phyloP scores from a whole-genome alignment of 306 rosid genomes.

The Acacia melanoxylon region DNA sequence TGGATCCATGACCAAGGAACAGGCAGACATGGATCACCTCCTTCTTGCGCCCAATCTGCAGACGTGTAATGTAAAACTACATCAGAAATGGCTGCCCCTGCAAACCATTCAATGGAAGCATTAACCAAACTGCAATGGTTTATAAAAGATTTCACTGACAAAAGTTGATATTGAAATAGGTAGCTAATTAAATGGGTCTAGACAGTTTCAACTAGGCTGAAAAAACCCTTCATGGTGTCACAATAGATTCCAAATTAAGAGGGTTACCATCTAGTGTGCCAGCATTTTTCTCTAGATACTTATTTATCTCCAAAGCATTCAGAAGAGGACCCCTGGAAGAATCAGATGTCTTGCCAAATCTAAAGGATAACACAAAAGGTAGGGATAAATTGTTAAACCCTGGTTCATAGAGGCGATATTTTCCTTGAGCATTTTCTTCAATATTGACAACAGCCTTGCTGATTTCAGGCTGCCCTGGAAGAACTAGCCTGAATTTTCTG shows the following conservation, averaged over 20 bases:
- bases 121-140: conserved; percentile 22
- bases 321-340: conserved; percentile 86
- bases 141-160: conserved; percentile 7
- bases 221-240: conserved; percentile 8
- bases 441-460: conserved; percentile 86
- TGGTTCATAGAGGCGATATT: conserved; percentile 88
- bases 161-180: conserved; percentile 1
- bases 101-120: conserved; percentile 41
- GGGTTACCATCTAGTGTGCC: conserved; percentile 85
- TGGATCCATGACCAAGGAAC: conserved; percentile 97
- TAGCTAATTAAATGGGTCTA: conserved; percentile 1
- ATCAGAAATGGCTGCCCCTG: conserved; percentile 63
- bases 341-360: conserved; percentile 77
- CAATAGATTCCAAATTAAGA: conserved; percentile 13
- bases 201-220: conserved; percentile 19
- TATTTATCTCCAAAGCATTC: conserved; percentile 93
- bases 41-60: conserved; percentile 69
- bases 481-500: conserved; percentile 86
- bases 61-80: conserved; percentile 58
- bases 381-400: conserved; percentile 74
- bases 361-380: conserved; percentile 80
- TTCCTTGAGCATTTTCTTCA: conserved; percentile 91
- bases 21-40: conserved; percentile 97
- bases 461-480: conserved; percentile 67
- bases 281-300: conserved; percentile 70